Conservation (phyloP, 1,139 yeast species). For the Kodamaea plutei region DNA sequence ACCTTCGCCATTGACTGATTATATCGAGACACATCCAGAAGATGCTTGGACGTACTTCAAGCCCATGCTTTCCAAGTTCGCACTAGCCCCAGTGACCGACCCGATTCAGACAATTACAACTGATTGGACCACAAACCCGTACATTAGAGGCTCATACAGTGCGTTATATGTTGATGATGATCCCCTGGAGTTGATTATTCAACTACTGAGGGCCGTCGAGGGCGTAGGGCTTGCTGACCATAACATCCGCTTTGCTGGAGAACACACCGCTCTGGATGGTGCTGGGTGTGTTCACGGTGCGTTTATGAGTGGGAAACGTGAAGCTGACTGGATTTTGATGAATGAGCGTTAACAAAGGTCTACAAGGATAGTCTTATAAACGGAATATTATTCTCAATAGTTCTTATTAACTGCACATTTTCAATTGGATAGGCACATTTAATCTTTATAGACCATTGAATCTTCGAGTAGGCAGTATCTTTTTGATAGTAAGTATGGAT, state of each 20-base stretch:
- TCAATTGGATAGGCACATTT: too few relatives aligned
- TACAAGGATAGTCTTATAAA: too few relatives aligned
- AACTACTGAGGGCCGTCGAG: constrained; percentile 43
- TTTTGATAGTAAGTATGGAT: too few relatives aligned
- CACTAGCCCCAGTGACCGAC: constrained; percentile 14
- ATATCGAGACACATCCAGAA: constrained; percentile 32
- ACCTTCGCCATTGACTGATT: constrained; percentile 67
- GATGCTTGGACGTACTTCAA: constrained; percentile 39
- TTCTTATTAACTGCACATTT: too few relatives aligned
- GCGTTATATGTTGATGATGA: constrained; percentile 67
- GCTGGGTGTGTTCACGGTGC: constrained; percentile 87
- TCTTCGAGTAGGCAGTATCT: too few relatives aligned
- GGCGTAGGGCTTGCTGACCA: constrained; percentile 46
- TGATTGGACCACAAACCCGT: constrained; percentile 70
- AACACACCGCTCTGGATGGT: constrained; percentile 72
- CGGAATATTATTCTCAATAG: too few relatives aligned
- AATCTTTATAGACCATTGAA: too few relatives aligned
- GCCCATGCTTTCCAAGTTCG: constrained; percentile 31
- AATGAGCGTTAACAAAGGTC: too few relatives aligned
- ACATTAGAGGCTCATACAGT: constrained; percentile 69
- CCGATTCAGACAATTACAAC: constrained; percentile 55
- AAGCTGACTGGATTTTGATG: constrained; percentile 48
- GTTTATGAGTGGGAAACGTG: constrained; percentile 66
- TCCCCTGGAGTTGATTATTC: constrained; percentile 55
- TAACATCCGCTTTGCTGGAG: constrained; percentile 75